Percentiles rank a stretch among this genome's conserved stretches.
Conservation (phyloP, 768 basidiomycete genomes). For the Sistotremastrum suecicum region DNA sequence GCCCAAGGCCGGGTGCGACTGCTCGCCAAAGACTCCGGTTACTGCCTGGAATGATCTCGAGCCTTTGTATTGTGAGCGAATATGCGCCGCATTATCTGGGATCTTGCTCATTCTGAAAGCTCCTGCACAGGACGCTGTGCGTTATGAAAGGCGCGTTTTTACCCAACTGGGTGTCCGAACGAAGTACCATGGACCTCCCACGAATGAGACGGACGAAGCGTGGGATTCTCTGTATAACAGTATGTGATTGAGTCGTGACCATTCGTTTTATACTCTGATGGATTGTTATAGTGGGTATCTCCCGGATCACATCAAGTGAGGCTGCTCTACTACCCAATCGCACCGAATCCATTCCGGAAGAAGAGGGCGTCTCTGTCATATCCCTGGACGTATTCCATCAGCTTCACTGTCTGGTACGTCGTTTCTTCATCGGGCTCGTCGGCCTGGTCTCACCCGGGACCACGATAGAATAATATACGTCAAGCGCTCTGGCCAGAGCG, state of each 20-base stretch:
- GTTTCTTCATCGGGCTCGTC: too few relatives aligned
- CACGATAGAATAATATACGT: neutral
- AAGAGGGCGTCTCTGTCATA: constrained; percentile 11
- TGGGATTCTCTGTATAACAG: constrained; percentile 12
- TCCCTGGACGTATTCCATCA: constrained; percentile 17
- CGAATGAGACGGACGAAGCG: constrained; percentile 10
- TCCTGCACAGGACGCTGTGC: too few relatives aligned
- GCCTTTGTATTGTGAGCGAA: too few relatives aligned
- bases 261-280: neutral
- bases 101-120: too few relatives aligned
- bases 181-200: constrained; percentile 11
- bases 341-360: constrained; percentile 11
- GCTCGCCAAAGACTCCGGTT: too few relatives aligned
- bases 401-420: constrained; percentile 15
- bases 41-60: too few relatives aligned
- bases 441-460: too few relatives aligned
- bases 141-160: too few relatives aligned
- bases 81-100: too few relatives aligned
- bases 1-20: too few relatives aligned
- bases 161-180: neutral
- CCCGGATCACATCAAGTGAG: constrained; percentile 10
- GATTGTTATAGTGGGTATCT: constrained; percentile 9
- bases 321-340: constrained; percentile 11
- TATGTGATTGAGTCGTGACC: neutral
- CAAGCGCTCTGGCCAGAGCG: neutral